A percentile compares a stretch with the other conserved stretches of the same genome.
Evolutionary conservation across 331 rosid species (phyloP).

Genomic region (Quercus tomentella): DNA sequence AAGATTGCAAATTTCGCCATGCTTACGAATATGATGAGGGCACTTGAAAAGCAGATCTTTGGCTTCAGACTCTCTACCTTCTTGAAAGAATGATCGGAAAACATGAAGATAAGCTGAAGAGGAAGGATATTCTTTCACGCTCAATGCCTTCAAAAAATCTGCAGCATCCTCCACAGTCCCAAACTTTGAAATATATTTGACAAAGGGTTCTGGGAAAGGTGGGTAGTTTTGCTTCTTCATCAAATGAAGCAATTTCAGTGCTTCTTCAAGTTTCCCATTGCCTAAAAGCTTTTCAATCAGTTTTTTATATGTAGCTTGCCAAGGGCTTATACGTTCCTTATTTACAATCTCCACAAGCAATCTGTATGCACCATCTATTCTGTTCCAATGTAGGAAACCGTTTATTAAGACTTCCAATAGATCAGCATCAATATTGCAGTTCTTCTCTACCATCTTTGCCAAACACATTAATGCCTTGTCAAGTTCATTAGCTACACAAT

Average conservation of each 20-base stretch:
- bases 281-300: slow-evolving; percentile 56
- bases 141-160: slow-evolving; percentile 57
- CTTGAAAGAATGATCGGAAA: slow-evolving; percentile 57
- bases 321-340: slow-evolving; percentile 41
- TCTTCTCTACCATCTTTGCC: slow-evolving; percentile 61
- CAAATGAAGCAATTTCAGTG: slow-evolving; percentile 55
- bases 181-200: slow-evolving; percentile 58
- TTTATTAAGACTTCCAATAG: slow-evolving; percentile 54
- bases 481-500: slow-evolving; percentile 60
- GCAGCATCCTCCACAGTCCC: slow-evolving; percentile 84
- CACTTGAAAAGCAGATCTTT: slow-evolving; percentile 67
- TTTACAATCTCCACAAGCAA: slow-evolving; percentile 56
- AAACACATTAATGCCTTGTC: slow-evolving; percentile 61
- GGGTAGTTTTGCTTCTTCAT: slow-evolving; percentile 67
- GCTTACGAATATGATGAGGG: slow-evolving; percentile 64
- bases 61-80: slow-evolving; percentile 74
- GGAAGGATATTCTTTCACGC: slow-evolving; percentile 58
- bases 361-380: slow-evolving; percentile 53
- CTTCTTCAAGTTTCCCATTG: slow-evolving; percentile 64
- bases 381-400: slow-evolving; percentile 48
- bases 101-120: slow-evolving; percentile 53
- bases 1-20: slow-evolving; percentile 42
- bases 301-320: slow-evolving; percentile 69
- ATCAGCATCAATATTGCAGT: slow-evolving; percentile 58
- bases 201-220: slow-evolving; percentile 52